A percentile compares a stretch with the other conserved stretches of the same genome.
These are phyloP conservation scores for Cicer cuneatum DNA, from an alignment of 306 rosid genomes.

Conservation along the genomic window DNA sequence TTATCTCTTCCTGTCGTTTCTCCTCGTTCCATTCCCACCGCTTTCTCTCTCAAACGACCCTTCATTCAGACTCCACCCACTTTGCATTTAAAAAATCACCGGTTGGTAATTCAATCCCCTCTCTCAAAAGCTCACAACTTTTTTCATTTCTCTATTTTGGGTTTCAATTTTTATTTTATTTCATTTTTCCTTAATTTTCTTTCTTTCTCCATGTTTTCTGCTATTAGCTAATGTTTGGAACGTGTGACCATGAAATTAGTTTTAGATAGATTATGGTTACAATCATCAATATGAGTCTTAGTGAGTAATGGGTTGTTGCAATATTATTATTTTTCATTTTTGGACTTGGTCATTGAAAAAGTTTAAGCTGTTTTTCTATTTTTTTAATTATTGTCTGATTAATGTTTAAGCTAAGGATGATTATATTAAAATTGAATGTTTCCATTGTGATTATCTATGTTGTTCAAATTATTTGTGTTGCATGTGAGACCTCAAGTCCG, in stretches of 20 bases:
- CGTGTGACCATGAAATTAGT: neutral
- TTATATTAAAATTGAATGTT: neutral
- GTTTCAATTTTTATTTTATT: neutral
- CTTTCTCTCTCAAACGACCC: slow-evolving; percentile 46
- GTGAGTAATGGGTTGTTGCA: neutral
- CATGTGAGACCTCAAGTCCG: slow-evolving; percentile 3
- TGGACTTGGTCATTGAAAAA: neutral
- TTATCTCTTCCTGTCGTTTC: slow-evolving; percentile 52
- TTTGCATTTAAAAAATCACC: slow-evolving; percentile 52
- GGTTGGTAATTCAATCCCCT: slow-evolving; percentile 50
- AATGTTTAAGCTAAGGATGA: slow-evolving; percentile 9
- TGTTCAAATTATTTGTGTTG: slow-evolving; percentile 14
- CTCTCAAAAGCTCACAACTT: neutral
- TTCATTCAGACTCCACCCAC: slow-evolving; percentile 48
- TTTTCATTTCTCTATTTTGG: neutral
- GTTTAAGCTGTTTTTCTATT: neutral
- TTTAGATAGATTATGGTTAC: slow-evolving; percentile 7
- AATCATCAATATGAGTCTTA: slow-evolving; percentile 7
- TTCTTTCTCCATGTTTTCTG: slow-evolving; percentile 2
- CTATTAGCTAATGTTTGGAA: slow-evolving; percentile 11
- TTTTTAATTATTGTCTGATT: slow-evolving; percentile 17
- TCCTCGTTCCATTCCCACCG: slow-evolving; percentile 46
- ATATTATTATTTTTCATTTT: neutral
- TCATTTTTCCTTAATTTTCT: neutral
- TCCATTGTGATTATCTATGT: slow-evolving; percentile 19